Percentiles rank a stretch among this genome's conserved stretches.
Evolutionary conservation across 2,329 filamentous ascomycete species (phyloP).

Genomic region (Botryotinia narcissicola): DNA sequence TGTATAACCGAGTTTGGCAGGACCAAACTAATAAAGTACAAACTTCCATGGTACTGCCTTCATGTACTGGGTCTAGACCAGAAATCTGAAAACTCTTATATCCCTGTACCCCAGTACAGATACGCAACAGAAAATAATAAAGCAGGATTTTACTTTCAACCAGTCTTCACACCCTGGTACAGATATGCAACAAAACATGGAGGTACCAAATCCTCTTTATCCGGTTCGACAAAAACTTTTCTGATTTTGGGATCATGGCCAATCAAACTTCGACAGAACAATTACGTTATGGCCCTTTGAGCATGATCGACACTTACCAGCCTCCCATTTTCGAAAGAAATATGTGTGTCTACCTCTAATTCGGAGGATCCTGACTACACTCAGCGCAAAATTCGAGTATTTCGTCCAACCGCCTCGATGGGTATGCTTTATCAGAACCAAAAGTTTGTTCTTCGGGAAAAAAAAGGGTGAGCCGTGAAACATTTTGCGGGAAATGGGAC

Average conservation of each 20-base stretch:
- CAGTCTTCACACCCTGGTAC: background rate
- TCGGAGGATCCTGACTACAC: background rate
- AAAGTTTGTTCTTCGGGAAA: background rate
- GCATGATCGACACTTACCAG: background rate
- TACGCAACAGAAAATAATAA: background rate
- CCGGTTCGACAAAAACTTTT: background rate
- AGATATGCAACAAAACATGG: background rate
- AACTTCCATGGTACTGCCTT: background rate
- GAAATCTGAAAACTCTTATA: background rate
- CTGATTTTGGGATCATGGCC: background rate
- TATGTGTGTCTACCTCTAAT: background rate
- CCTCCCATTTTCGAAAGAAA: background rate
- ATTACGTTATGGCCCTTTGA: background rate
- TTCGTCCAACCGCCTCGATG: background rate
- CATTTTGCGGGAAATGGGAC: background rate
- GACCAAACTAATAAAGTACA: background rate
- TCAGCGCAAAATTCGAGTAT: background rate
- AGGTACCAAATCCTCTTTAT: background rate
- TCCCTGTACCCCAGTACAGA: conserved; percentile 4
- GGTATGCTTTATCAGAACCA: background rate
- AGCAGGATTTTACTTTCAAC: background rate
- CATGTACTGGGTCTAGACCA: background rate
- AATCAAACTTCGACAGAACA: background rate
- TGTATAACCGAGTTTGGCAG: background rate
- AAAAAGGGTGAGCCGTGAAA: background rate